A percentile compares a stretch with the other conserved stretches of the same genome.
Conservation (phyloP, 23 red algal genomes). For the Gracilaria gracilis region DNA sequence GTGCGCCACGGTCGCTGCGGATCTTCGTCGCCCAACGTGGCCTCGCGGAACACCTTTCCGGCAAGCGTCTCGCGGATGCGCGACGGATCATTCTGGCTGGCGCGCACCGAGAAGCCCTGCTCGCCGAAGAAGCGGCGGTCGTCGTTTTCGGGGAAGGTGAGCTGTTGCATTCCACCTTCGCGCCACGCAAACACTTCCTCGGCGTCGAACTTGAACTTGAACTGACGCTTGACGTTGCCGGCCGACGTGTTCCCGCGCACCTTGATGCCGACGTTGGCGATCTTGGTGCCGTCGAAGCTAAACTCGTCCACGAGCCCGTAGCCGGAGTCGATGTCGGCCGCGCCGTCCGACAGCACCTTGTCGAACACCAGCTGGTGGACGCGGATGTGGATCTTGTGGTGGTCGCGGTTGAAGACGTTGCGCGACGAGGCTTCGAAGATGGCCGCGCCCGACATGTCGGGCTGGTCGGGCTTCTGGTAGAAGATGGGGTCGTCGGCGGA, state of each 20-base stretch:
- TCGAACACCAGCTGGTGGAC: conserved; percentile 52
- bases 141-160: conserved; percentile 43
- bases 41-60: conserved; percentile 47
- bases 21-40: conserved; percentile 31
- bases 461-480: conserved; percentile 27
- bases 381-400: conserved; percentile 51
- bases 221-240: conserved; percentile 52
- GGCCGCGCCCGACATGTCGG: conserved; percentile 49
- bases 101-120: conserved; percentile 51
- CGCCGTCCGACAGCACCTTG: conserved; percentile 54
- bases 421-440: conserved; percentile 47
- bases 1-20: conserved; percentile 42
- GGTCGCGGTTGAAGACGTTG: conserved; percentile 54
- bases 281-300: neutral
- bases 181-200: conserved; percentile 34
- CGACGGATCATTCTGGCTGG: conserved; percentile 43
- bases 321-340: conserved; percentile 36
- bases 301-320: conserved; percentile 66
- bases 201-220: conserved; percentile 68
- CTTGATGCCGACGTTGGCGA: conserved; percentile 66
- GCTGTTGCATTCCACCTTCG: conserved; percentile 11
- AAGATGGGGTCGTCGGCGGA: conserved; percentile 35
- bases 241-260: conserved; percentile 62
- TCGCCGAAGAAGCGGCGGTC: conserved; percentile 55
- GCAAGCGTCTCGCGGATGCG: conserved; percentile 46